These are phyloP conservation scores for Poa annua DNA, from an alignment of 176 grass and related monocot species.

Conservation along the genomic window DNA sequence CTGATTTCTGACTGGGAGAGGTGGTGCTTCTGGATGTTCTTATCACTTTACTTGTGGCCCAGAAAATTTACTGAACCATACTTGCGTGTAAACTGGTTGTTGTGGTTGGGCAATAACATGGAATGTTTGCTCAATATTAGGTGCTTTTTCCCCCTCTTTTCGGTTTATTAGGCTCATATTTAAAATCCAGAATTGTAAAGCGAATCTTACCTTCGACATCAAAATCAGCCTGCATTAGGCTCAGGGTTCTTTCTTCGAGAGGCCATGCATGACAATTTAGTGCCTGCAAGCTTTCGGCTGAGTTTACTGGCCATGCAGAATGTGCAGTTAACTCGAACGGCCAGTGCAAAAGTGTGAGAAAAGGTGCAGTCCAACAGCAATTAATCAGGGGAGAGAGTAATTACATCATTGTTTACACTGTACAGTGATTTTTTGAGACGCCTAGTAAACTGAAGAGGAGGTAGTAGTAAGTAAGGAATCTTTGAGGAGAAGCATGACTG, in stretches of 20 bases:
- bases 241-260: not conserved
- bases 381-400: not conserved
- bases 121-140: not conserved
- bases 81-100: not conserved
- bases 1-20: not conserved
- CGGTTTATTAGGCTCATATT: not conserved
- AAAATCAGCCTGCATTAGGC: not conserved
- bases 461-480: not conserved
- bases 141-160: not conserved
- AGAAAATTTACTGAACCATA: not conserved
- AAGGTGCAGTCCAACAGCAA: not conserved
- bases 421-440: not conserved
- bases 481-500: not conserved
- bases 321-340: not conserved
- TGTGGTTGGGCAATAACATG: not conserved
- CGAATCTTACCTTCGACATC: not conserved
- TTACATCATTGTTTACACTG: not conserved
- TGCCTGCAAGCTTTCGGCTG: not conserved
- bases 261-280: not conserved
- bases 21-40: conserved; percentile 13
- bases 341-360: not conserved
- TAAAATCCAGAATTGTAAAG: not conserved
- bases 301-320: not conserved
- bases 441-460: not conserved
- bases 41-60: not conserved